Percentiles rank a stretch among this genome's conserved stretches.
Evolutionary conservation across 495 filamentous ascomycete species (phyloP).

Genomic region (Xylaria flabelliformis): DNA sequence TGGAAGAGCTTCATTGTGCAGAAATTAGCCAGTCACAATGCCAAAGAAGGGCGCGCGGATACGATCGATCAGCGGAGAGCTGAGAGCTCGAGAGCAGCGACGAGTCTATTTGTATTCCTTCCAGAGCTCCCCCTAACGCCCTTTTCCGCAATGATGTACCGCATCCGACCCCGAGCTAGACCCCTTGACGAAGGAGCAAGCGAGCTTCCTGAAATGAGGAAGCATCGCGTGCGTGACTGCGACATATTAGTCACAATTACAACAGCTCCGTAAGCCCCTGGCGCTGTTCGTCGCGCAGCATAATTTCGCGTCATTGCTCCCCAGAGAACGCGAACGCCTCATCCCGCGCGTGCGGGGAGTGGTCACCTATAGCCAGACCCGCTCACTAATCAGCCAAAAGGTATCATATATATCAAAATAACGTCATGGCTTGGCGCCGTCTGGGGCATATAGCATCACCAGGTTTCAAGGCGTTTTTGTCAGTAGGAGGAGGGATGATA

Average conservation of each 20-base stretch:
- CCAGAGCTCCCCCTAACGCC: slow-evolving; percentile 6
- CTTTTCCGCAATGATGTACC: neutral
- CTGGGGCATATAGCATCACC: neutral
- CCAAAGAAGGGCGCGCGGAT: neutral
- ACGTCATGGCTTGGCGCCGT: slow-evolving; percentile 40
- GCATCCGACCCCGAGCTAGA: neutral
- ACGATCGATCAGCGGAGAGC: neutral
- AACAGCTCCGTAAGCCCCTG: neutral
- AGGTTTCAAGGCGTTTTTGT: neutral
- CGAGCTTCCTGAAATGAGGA: slow-evolving; percentile 22
- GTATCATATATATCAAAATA: slow-evolving; percentile 42
- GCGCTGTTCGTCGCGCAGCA: slow-evolving; percentile 10
- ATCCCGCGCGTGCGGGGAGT: slow-evolving; percentile 26
- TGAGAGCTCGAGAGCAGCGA: neutral
- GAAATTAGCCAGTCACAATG: neutral
- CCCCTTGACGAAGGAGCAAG: slow-evolving; percentile 16
- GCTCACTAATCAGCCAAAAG: slow-evolving; percentile 27
- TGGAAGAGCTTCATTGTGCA: slow-evolving; percentile 36
- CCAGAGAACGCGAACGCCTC: slow-evolving; percentile 17
- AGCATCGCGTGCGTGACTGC: slow-evolving; percentile 17
- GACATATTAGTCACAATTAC: slow-evolving; percentile 24
- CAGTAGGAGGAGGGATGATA: neutral
- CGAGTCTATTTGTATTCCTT: slow-evolving; percentile 7
- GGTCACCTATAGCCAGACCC: slow-evolving; percentile 32
- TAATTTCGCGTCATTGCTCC: slow-evolving; percentile 23